Evolutionary conservation across 352 stramenopile genomes (phyloP).

Genomic region (Phytopythium ostracodes): DNA sequence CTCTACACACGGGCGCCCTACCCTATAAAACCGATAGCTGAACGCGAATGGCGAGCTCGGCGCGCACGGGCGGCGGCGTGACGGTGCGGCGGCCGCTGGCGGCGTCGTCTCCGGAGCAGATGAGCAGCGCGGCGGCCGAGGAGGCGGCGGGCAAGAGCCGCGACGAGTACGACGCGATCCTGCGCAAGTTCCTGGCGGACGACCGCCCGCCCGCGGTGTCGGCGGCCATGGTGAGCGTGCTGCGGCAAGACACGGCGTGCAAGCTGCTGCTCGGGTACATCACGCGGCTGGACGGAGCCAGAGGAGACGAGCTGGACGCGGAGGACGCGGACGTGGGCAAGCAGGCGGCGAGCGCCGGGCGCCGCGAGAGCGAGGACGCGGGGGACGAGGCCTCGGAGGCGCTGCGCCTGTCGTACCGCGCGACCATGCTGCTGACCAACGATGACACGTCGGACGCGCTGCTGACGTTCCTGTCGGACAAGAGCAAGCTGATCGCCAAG

Average conservation of each 20-base stretch:
- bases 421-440: conserved; percentile 88
- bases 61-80: conserved; percentile 14
- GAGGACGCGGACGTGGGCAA: conserved; percentile 38
- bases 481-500: conserved; percentile 70
- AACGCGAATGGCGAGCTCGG: not conserved
- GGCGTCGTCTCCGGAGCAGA: not conserved
- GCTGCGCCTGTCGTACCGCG: conserved; percentile 73
- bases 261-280: conserved; percentile 59
- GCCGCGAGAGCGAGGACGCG: conserved; percentile 22
- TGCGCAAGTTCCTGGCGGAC: conserved; percentile 44
- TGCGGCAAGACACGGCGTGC: conserved; percentile 61
- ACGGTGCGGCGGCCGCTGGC: conserved; percentile 16
- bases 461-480: conserved; percentile 77
- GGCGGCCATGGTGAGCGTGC: conserved; percentile 49
- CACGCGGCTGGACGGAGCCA: conserved; percentile 38
- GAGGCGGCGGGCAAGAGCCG: conserved; percentile 10
- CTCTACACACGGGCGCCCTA: not conserved
- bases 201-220: conserved; percentile 44
- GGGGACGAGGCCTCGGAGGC: conserved; percentile 32
- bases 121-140: not conserved
- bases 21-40: not conserved
- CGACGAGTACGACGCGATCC: conserved; percentile 26
- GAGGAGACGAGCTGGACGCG: conserved; percentile 21
- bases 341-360: conserved; percentile 14
- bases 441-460: conserved; percentile 78